Evolutionary conservation across 2,329 filamentous ascomycete species (phyloP).

Genomic region (Furcasterigmium sp.): DNA sequence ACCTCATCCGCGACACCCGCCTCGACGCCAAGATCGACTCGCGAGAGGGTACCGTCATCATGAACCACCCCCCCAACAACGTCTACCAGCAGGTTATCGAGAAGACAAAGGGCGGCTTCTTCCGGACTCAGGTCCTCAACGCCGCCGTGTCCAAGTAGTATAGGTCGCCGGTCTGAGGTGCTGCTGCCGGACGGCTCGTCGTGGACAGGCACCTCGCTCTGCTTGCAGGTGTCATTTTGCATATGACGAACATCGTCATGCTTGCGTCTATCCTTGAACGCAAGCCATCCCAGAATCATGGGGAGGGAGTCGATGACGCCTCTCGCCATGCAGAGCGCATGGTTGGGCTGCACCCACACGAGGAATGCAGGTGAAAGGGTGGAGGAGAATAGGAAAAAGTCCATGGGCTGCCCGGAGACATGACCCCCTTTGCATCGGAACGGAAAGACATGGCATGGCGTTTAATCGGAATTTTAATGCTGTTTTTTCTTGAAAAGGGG

Average conservation of each 20-base stretch:
- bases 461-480: not conserved
- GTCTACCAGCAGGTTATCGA: conserved; percentile 99
- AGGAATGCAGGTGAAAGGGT: too few species aligned
- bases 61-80: conserved; percentile 98
- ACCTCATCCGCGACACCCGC: conserved; percentile 94
- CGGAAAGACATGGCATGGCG: not conserved
- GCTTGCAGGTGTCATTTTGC: too few species aligned
- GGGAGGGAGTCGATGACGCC: too few species aligned
- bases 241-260: too few species aligned
- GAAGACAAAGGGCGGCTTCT: conserved; percentile 97
- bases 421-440: not conserved
- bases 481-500: not conserved
- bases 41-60: conserved; percentile 95
- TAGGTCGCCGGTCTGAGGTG: too few species aligned
- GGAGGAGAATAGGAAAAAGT: not conserved
- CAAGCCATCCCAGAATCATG: too few species aligned
- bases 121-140: conserved; percentile 91
- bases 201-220: too few species aligned
- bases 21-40: conserved; percentile 99
- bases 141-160: conserved; percentile 52
- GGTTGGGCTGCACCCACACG: too few species aligned
- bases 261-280: too few species aligned
- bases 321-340: too few species aligned
- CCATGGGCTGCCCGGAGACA: too few species aligned
- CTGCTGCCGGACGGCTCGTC: too few species aligned